These are phyloP conservation scores for Geotrichum citri-aurantii DNA, from an alignment of 1,139 yeast genomes.

Conservation along the genomic window DNA sequence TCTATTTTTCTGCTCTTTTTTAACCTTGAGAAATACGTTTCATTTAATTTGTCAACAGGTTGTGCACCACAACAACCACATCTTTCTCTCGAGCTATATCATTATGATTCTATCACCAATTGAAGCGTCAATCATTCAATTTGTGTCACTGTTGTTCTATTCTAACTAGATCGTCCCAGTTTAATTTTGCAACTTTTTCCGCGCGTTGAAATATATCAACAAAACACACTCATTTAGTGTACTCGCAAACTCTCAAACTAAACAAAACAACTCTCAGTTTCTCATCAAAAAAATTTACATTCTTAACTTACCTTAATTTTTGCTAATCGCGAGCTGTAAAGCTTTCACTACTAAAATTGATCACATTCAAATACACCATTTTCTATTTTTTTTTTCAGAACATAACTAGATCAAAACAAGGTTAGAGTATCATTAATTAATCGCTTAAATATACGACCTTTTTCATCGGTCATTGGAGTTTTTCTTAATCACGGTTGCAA, in stretches of 20 bases:
- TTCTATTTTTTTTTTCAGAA: neutral
- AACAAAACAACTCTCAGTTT: neutral
- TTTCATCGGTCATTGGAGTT: neutral
- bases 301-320: neutral
- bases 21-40: neutral
- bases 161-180: slow-evolving; percentile 3
- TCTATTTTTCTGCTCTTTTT: neutral
- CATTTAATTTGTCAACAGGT: neutral
- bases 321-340: neutral
- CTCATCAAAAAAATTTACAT: neutral
- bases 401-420: neutral
- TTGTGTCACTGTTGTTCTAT: neutral
- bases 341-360: neutral
- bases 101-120: neutral
- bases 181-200: slow-evolving; percentile 4
- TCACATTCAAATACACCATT: neutral
- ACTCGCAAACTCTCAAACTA: neutral
- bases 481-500: neutral
- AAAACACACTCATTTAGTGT: neutral
- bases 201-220: slow-evolving; percentile 1
- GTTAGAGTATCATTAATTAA: neutral
- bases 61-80: neutral
- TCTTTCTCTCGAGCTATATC: neutral
- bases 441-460: neutral
- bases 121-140: neutral